phyloP scores from a whole-genome alignment of 345 rosid species.

The Eucalyptus tenuipes region DNA sequence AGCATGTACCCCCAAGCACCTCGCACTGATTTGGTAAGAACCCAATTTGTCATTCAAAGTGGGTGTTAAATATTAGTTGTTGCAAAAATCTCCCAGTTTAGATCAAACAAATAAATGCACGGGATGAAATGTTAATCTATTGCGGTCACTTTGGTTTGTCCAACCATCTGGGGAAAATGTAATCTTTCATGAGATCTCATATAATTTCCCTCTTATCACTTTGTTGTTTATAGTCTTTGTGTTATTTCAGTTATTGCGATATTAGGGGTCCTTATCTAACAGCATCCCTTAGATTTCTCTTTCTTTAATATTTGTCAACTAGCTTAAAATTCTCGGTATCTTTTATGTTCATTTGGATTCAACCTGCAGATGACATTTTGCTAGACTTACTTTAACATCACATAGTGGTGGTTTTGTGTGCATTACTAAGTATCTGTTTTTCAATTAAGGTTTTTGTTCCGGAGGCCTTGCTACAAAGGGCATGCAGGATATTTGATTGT shows the following conservation, averaged over 20 bases:
- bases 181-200: not conserved
- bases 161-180: not conserved
- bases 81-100: not conserved
- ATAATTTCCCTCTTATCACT: not conserved
- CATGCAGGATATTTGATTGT: conserved; percentile 42
- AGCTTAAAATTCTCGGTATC: not conserved
- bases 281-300: not conserved
- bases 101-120: not conserved
- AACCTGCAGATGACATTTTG: not conserved
- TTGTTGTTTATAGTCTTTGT: not conserved
- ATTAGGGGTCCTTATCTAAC: not conserved
- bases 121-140: not conserved
- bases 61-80: not conserved
- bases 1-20: conserved; percentile 51
- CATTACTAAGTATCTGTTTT: not conserved
- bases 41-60: not conserved
- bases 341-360: not conserved
- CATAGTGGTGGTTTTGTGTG: not conserved
- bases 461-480: conserved; percentile 27
- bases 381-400: not conserved
- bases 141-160: not conserved
- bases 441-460: conserved; percentile 62
- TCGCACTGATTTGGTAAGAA: conserved; percentile 59
- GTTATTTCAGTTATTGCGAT: not conserved
- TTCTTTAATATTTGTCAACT: not conserved